Evolutionary conservation across 2,329 filamentous ascomycete genomes (phyloP).

Genomic region (Albophoma yamanashiensis): DNA sequence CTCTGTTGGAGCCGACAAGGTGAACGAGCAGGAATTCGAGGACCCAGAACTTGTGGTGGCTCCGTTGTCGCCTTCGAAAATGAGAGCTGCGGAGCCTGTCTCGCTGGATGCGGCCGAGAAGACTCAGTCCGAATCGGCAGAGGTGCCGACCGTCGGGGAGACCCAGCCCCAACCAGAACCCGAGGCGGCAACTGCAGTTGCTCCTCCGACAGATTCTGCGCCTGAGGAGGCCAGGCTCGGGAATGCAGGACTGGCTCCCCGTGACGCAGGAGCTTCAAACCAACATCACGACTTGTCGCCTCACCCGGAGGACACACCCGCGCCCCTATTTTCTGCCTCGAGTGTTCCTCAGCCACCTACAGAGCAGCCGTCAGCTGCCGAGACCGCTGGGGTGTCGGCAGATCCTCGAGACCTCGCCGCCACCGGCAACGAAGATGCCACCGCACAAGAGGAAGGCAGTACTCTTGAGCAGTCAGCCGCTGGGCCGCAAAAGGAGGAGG

Average conservation of each 20-base stretch:
- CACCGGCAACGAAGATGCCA: conserved; percentile 1
- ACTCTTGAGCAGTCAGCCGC: not conserved
- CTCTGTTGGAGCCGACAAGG: conserved; percentile 46
- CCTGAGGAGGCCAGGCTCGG: conserved; percentile 11
- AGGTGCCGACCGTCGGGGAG: not conserved
- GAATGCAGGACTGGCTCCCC: conserved; percentile 2
- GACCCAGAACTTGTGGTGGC: conserved; percentile 46
- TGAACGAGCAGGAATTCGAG: conserved; percentile 40
- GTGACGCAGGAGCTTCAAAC: conserved; percentile 4
- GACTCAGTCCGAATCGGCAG: not conserved
- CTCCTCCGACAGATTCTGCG: not conserved
- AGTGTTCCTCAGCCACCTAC: not conserved
- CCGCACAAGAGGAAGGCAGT: conserved; percentile 1
- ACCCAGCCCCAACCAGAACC: not conserved
- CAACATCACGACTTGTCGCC: conserved; percentile 29
- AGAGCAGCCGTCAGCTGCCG: not conserved
- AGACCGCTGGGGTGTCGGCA: conserved; percentile 1
- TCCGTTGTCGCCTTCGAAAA: conserved; percentile 43
- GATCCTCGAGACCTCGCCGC: conserved; percentile 3
- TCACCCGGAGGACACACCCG: conserved; percentile 57
- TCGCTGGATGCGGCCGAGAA: not conserved
- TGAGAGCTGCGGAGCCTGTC: conserved; percentile 9
- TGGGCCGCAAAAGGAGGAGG: conserved; percentile 7
- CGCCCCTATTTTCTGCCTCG: conserved; percentile 40
- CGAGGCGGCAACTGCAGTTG: not conserved